A percentile compares a stretch with the other conserved stretches of the same genome.
phyloP scores from a whole-genome alignment of 2,329 filamentous ascomycete species.

The Passalora sequoiae region DNA sequence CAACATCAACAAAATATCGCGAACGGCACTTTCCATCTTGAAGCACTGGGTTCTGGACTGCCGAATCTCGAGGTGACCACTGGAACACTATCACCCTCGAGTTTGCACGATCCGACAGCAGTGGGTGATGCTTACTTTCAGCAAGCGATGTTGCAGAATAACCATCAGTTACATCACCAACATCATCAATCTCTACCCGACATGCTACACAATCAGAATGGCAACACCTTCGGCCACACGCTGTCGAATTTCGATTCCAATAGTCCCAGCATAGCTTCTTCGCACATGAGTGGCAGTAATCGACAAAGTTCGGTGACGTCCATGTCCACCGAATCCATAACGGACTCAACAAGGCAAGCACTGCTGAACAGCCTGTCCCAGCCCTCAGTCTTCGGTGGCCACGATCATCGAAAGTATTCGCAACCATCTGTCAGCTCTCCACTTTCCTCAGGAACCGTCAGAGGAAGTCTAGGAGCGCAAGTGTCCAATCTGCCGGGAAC shows the following conservation, averaged over 20 bases:
- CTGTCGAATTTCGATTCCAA: constrained; percentile 65
- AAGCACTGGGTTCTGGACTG: constrained; percentile 68
- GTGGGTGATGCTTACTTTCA: constrained; percentile 70
- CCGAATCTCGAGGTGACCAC: constrained; percentile 67
- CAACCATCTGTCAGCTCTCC: constrained; percentile 54
- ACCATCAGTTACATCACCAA: constrained; percentile 18
- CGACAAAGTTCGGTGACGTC: constrained; percentile 56
- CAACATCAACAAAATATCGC: constrained; percentile 60
- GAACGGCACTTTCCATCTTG: constrained; percentile 65
- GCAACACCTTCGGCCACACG: constrained; percentile 56
- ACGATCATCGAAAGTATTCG: constrained; percentile 53
- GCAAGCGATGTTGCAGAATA: constrained; percentile 57
- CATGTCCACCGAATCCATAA: constrained; percentile 60
- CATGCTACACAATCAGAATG: constrained; percentile 37
- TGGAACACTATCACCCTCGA: constrained; percentile 72
- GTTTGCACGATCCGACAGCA: constrained; percentile 63
- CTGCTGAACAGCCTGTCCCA: constrained; percentile 58
- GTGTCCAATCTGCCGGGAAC: constrained; percentile 66
- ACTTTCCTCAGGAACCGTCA: constrained; percentile 37
- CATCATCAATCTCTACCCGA: constrained; percentile 18
- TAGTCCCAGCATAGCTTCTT: constrained; percentile 56
- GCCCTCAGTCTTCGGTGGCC: constrained; percentile 49
- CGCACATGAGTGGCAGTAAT: constrained; percentile 64
- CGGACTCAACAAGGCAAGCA: constrained; percentile 60
- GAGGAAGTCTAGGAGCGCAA: constrained; percentile 32